Base-by-base conservation (phyloP, 2,329 filamentous ascomycete genomes). In the Ophiostoma triangulosporum region DNA sequence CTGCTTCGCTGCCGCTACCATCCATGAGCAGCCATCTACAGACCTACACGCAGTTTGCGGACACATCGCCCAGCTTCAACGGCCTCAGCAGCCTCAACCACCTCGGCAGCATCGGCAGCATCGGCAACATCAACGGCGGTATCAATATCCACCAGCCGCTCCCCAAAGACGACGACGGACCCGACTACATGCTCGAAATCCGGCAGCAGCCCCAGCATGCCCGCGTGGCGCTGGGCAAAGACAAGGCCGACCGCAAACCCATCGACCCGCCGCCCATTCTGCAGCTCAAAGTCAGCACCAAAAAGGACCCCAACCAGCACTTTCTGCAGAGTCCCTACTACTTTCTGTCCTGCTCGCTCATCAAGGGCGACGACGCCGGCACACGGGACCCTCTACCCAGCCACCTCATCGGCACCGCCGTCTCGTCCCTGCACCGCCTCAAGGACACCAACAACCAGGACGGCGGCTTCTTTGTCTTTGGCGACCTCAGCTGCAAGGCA, bases 401-500 rank as follows among this genome's bases (percentile, higher is more conserved):
- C 56, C 75, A 78, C 45, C 69, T 89, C 56, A 76, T 82, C 35
- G 88, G 88, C 8, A 86, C 84, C 5, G 72, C 86, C 40, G 83
- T 86, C 5, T 94, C 88, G 1, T 94, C 88, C 8, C 73, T 93
- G 49, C 86, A 94, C 66, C 78, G 86, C 52, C 70, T 94, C 52
- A 91, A 93, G 65, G 86, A 94, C 64, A 75, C 80, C 3, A 76
- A 84, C 62, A 89, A 89, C 63, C 73, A 72, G 70, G 87, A 93
- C 66, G 85, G 85, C 11, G 88, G 83, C 1, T 94, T 89, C 69
- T 95, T 95, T 63, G 83, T 95, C n/a, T 95, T 94, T 66, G 86
- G 86, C 5, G 88, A 95, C 66, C 73, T 95, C 22, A 93, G 87
- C 0, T 81, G 91, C 56, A 84, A 84, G 63, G 73, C 81, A 24